Evolutionary conservation across 2,329 filamentous ascomycete species (phyloP).

Genomic region (Pyrenochaeta sp.): DNA sequence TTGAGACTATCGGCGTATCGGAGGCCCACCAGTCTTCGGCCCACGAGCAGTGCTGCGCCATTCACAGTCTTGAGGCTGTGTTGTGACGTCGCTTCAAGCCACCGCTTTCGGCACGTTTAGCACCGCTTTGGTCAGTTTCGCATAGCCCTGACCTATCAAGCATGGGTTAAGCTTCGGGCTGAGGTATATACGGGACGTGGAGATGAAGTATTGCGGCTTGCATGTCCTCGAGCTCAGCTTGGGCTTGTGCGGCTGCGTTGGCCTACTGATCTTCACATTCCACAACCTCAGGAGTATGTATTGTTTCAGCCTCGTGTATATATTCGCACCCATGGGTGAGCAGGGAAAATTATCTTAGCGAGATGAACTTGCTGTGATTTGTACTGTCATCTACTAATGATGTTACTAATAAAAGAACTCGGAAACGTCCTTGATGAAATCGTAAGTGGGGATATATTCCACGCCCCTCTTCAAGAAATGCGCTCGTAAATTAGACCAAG

Average conservation of each 20-base stretch:
- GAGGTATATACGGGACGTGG: constrained; percentile 23
- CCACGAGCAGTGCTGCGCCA: constrained; percentile 30
- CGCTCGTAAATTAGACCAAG: constrained; percentile 12
- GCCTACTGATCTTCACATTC: not conserved
- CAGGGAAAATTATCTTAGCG: not conserved
- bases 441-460: not conserved
- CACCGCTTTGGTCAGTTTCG: constrained; percentile 11
- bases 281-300: not conserved
- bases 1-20: constrained; percentile 19
- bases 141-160: constrained; percentile 22
- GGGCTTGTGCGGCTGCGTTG: constrained; percentile 20
- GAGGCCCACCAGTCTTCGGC: constrained; percentile 7
- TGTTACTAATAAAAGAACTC: not conserved
- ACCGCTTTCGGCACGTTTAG: constrained; percentile 25
- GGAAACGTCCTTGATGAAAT: not conserved
- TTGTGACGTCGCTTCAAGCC: constrained; percentile 23
- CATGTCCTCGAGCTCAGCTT: constrained; percentile 16
- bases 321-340: not conserved
- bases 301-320: not conserved
- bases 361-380: not conserved
- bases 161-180: constrained; percentile 14
- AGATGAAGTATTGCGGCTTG: constrained; percentile 13
- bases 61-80: constrained; percentile 29
- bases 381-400: not conserved
- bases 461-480: constrained; percentile 10